A percentile compares a stretch with the other conserved stretches of the same genome.
Conservation (phyloP, 1,284 basidiomycete genomes). For the Apiotrichum brassicae region DNA sequence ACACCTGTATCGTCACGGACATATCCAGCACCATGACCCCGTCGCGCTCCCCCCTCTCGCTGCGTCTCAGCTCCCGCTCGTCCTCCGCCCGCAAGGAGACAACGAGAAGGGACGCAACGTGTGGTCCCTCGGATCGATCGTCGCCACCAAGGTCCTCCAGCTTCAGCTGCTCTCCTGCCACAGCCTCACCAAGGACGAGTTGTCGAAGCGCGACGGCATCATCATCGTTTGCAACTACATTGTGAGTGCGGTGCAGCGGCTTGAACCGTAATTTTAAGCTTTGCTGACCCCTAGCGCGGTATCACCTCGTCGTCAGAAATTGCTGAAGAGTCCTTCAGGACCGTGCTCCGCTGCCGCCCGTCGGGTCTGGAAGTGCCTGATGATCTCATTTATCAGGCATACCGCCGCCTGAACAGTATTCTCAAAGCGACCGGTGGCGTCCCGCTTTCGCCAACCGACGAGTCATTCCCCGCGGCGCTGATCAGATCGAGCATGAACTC, state of each 20-base stretch:
- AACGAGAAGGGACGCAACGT: conserved; percentile 36
- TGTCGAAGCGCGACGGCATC: conserved; percentile 8
- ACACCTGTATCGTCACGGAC: conserved; percentile 36
- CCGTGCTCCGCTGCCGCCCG: conserved; percentile 21
- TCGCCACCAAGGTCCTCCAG: conserved; percentile 19
- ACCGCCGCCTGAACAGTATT: conserved; percentile 31
- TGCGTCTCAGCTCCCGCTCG: conserved; percentile 25
- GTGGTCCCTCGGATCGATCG: conserved; percentile 31
- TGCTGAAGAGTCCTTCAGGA: conserved; percentile 28
- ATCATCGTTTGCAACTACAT: conserved; percentile 34
- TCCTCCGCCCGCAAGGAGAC: conserved; percentile 31
- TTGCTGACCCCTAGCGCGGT: conserved; percentile 29
- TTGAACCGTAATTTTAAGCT: too few relatives aligned
- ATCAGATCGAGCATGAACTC: neutral
- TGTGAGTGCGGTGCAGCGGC: too few relatives aligned
- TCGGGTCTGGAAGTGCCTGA: conserved; percentile 28
- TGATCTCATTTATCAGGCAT: conserved; percentile 36
- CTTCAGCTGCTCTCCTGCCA: conserved; percentile 12
- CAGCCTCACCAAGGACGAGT: conserved; percentile 8
- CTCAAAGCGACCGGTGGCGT: conserved; percentile 10
- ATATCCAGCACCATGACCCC: conserved; percentile 39
- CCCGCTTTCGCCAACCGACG: neutral
- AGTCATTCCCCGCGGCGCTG: conserved; percentile 21
- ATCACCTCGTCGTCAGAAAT: conserved; percentile 21
- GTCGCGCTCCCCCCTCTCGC: conserved; percentile 35